Base-by-base conservation (phyloP, 1,284 basidiomycete genomes). In the Lignosus rhinocerotis region DNA sequence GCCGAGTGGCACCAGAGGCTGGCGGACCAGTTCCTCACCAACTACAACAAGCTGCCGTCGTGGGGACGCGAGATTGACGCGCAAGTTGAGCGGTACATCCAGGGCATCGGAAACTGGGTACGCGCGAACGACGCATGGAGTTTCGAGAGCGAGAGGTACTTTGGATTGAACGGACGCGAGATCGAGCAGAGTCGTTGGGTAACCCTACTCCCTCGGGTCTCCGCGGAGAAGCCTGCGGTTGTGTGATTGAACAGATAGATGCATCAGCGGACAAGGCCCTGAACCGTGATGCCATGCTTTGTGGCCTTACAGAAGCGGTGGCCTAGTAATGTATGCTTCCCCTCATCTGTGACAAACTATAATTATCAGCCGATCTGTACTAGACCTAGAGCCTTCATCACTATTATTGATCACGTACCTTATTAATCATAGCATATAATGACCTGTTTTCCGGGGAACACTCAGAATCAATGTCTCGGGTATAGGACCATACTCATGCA, bases 101-200 rank as follows among this genome's bases (percentile, higher is more conserved):
- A 53, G 17, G 51, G 51, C 14, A 10, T 58, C 14, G 41, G 47
- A 33, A 53, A 58, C 32, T 58, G 56, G 56, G 45, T 47, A 12
- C 56, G 56, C 34, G 56, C 45, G 32, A 55, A 55, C 53, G 58
- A 59, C 39, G 33, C 34, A 32, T 72, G 71, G 71, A 64, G 54
- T 6, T 71, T 72, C 53, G 68, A 70, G 59, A 61, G 57, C 25
- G 56, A 64, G 36, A 42, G 70, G 19, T 73, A 73, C 45, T 73
- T 73, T 34, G 70, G 69, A 0, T 56, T 34, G 1, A 56, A 64
- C 30, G 69, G 70, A 9, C 55, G 32, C 31, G 62, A 65, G 25
- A 57, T 70, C 9, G 60, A 68, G 55, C 42, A 51, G 42, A 38
- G 47, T 4, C 54, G 66, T 3, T 7, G 54, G 31, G 63, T 60